A percentile compares a stretch with the other conserved stretches of the same genome.
Conservation (phyloP, 768 basidiomycete species). For the Xerocomus spinulosus region DNA sequence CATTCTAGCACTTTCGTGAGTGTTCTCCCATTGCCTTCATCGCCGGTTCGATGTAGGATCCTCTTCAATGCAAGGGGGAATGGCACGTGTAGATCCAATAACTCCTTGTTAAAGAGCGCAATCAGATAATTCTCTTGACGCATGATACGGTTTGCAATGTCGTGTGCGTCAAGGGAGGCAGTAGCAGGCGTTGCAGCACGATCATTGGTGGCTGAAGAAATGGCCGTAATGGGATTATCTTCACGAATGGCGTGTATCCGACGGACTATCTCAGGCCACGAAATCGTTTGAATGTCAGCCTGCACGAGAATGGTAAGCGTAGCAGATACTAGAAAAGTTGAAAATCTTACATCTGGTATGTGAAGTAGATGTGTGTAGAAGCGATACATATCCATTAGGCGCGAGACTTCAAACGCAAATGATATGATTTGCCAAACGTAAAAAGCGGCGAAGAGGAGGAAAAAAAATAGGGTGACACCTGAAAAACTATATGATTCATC, state of each 20-base stretch:
- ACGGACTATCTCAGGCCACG: slow-evolving; percentile 93
- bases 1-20: slow-evolving; percentile 92
- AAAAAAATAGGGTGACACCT: slow-evolving; percentile 78
- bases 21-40: slow-evolving; percentile 66
- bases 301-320: slow-evolving; percentile 34
- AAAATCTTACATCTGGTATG: slow-evolving; percentile 78
- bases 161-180: slow-evolving; percentile 94
- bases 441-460: slow-evolving; percentile 79
- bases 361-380: slow-evolving; percentile 94
- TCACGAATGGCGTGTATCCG: slow-evolving; percentile 87
- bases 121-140: slow-evolving; percentile 98
- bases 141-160: slow-evolving; percentile 96
- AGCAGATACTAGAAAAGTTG: background rate
- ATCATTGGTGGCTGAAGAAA: slow-evolving; percentile 56
- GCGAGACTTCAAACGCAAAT: slow-evolving; percentile 68
- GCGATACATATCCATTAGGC: slow-evolving; percentile 90
- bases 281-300: slow-evolving; percentile 97
- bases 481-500: slow-evolving; percentile 55
- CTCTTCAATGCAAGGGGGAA: slow-evolving; percentile 56
- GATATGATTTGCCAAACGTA: slow-evolving; percentile 84
- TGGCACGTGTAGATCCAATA: slow-evolving; percentile 84
- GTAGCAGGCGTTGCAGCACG: slow-evolving; percentile 59
- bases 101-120: slow-evolving; percentile 94
- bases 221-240: slow-evolving; percentile 87
- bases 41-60: slow-evolving; percentile 42